A percentile compares a stretch with the other conserved stretches of the same genome.
These are phyloP conservation scores for Corymbia citriodora DNA, from an alignment of 441 rosid genomes.

Conservation along the genomic window DNA sequence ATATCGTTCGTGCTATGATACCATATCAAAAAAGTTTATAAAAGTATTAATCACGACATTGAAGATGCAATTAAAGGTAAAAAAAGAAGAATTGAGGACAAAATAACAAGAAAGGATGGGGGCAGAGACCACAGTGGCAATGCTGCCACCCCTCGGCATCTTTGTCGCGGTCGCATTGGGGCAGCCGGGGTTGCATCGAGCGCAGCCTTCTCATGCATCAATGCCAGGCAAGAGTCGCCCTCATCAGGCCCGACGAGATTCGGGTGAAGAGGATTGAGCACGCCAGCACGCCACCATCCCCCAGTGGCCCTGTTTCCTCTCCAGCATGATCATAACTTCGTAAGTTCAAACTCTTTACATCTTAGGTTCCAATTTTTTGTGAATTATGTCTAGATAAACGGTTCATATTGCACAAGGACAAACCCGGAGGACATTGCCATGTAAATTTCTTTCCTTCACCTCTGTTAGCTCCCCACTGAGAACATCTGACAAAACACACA, in stretches of 20 bases:
- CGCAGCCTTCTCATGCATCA: too few relatives aligned
- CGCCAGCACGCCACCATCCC: neutral
- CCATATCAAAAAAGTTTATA: neutral
- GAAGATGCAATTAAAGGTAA: neutral
- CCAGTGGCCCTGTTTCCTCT: neutral
- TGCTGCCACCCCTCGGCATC: neutral
- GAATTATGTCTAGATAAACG: neutral
- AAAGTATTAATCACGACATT: neutral
- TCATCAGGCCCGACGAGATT: neutral
- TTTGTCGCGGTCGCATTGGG: neutral
- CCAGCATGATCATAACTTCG: neutral
- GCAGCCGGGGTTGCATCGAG: neutral
- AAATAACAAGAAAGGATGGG: neutral
- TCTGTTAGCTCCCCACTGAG: neutral
- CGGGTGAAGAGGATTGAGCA: neutral
- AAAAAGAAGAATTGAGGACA: neutral
- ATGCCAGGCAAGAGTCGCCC: too few relatives aligned
- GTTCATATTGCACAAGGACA: neutral
- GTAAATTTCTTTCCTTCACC: neutral
- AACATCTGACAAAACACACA: neutral
- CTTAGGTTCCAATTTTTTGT: neutral
- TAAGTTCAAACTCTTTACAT: neutral
- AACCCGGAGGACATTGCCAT: neutral
- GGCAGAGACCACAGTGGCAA: neutral
- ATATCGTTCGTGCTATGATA: neutral